These are phyloP conservation scores for Solanum ossicruentum DNA, from an alignment of 257 asterid genomes.

Conservation along the genomic window DNA sequence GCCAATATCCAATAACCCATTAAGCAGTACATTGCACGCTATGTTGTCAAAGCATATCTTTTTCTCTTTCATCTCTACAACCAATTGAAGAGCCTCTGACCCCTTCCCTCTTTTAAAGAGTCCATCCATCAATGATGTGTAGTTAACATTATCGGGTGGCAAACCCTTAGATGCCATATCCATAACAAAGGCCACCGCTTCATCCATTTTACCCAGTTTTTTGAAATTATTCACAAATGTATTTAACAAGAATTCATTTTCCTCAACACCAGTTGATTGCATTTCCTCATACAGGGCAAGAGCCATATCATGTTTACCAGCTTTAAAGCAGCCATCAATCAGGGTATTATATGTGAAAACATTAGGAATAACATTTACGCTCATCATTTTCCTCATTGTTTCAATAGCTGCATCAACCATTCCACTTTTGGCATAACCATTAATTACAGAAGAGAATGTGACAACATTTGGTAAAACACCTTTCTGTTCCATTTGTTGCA, in stretches of 20 bases:
- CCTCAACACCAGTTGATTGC: slow-evolving; percentile 46
- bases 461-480: slow-evolving; percentile 46
- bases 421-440: slow-evolving; percentile 59
- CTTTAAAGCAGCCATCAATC: slow-evolving; percentile 68
- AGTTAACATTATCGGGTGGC: slow-evolving; percentile 61
- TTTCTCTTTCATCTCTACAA: slow-evolving; percentile 49
- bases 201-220: slow-evolving; percentile 46
- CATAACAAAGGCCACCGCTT: slow-evolving; percentile 46
- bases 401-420: slow-evolving; percentile 52
- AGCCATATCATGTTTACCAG: slow-evolving; percentile 46
- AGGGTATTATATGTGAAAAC: slow-evolving; percentile 41
- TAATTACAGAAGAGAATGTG: slow-evolving; percentile 57
- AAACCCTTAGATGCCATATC: slow-evolving; percentile 40
- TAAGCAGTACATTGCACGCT: slow-evolving; percentile 61
- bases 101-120: slow-evolving; percentile 70
- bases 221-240: slow-evolving; percentile 51
- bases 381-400: slow-evolving; percentile 39
- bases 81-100: slow-evolving; percentile 60
- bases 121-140: slow-evolving; percentile 76
- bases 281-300: slow-evolving; percentile 53
- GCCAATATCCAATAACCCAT: slow-evolving; percentile 61
- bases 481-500: slow-evolving; percentile 55
- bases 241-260: slow-evolving; percentile 46
- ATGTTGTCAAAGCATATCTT: slow-evolving; percentile 47
- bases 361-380: slow-evolving; percentile 45